Percentiles rank a stretch among this genome's conserved stretches.
Evolutionary conservation across 2,329 filamentous ascomycete species (phyloP).

Genomic region (Stenocarpella maydis): DNA sequence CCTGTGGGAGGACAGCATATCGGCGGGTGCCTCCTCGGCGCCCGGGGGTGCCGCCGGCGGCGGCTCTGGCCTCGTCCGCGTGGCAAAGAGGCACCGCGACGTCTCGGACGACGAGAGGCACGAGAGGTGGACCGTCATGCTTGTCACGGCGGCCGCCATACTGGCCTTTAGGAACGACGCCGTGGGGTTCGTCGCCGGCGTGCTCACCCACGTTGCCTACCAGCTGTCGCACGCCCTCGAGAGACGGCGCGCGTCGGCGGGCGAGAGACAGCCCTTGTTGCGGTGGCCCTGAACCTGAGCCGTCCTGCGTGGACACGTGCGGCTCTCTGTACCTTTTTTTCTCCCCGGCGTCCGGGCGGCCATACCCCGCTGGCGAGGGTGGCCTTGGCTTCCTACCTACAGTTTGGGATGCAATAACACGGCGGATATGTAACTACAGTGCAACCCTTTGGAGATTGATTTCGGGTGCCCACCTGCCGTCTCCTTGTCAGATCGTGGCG

Average conservation of each 20-base stretch:
- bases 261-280: slow-evolving; percentile 44
- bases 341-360: too few species aligned
- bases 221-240: slow-evolving; percentile 51
- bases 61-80: slow-evolving; percentile 38
- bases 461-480: too few species aligned
- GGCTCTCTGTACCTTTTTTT: neutral
- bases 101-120: slow-evolving; percentile 73
- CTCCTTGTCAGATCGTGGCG: too few species aligned
- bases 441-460: neutral
- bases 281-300: neutral
- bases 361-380: too few species aligned
- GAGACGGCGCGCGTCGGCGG: slow-evolving; percentile 36
- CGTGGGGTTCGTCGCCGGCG: slow-evolving; percentile 83
- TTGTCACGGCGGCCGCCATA: slow-evolving; percentile 83
- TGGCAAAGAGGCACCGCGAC: slow-evolving; percentile 56
- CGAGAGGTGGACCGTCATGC: slow-evolving; percentile 87
- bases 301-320: too few species aligned
- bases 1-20: slow-evolving; percentile 58
- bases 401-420: neutral
- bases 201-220: slow-evolving; percentile 80
- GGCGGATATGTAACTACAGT: too few species aligned
- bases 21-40: too few species aligned
- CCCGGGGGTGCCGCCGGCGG: too few species aligned
- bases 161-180: slow-evolving; percentile 91
- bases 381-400: neutral